These are phyloP conservation scores for Apophysomyces elegans DNA, from an alignment of 371 early-diverging fungal species.

Conservation along the genomic window DNA sequence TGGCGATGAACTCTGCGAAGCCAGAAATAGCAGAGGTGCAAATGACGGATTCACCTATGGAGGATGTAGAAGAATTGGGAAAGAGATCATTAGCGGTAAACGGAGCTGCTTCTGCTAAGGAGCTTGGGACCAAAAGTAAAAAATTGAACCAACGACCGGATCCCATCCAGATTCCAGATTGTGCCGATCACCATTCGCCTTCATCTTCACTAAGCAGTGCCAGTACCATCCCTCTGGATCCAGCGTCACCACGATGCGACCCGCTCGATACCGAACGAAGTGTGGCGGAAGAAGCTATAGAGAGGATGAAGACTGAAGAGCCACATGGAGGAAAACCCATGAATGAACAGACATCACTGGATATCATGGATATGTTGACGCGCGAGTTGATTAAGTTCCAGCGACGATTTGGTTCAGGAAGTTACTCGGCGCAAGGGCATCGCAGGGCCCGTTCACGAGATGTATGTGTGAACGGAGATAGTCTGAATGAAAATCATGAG, in stretches of 20 bases:
- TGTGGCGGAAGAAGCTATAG: conserved; percentile 10
- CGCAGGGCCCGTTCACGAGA: conserved; percentile 1
- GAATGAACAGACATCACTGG: conserved; percentile 37
- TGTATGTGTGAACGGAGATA: not conserved
- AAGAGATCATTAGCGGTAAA: not conserved
- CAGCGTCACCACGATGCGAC: conserved; percentile 11
- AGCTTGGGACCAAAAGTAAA: not conserved
- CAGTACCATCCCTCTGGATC: conserved; percentile 39
- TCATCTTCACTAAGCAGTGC: conserved; percentile 40
- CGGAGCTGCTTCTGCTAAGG: not conserved
- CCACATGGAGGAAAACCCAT: not conserved
- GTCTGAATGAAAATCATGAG: not conserved
- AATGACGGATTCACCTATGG: not conserved
- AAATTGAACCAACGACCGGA: not conserved
- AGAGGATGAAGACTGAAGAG: conserved; percentile 8
- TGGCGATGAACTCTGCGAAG: not conserved
- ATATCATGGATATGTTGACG: conserved; percentile 49
- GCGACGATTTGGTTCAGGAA: conserved; percentile 44
- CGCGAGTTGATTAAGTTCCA: conserved; percentile 48
- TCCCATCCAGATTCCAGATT: not conserved
- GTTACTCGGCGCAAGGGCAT: conserved; percentile 1
- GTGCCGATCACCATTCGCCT: conserved; percentile 15
- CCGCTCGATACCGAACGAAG: conserved; percentile 19
- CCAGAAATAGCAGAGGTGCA: not conserved
- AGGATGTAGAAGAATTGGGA: not conserved